Conservation (phyloP, 176 grass and related monocot species). For the Saccharum officinarum region DNA sequence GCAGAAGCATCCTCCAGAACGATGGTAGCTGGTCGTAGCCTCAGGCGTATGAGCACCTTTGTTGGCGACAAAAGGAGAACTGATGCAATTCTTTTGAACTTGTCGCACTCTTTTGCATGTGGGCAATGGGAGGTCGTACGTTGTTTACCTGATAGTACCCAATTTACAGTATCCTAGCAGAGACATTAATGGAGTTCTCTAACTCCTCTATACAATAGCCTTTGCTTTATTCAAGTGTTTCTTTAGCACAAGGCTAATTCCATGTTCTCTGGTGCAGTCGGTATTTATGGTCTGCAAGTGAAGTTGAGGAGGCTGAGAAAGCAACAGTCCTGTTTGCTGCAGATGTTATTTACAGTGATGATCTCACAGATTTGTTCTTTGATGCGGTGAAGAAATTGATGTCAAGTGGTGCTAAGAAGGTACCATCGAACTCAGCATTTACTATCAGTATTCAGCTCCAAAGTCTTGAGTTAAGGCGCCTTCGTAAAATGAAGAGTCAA, state of each 20-base stretch:
- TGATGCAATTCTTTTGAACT: no score
- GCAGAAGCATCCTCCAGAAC: no score
- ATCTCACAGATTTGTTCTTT: slow-evolving; percentile 80
- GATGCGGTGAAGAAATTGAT: slow-evolving; percentile 54
- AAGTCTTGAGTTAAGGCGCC: background rate
- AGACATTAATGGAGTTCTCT: background rate
- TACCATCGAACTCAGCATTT: background rate
- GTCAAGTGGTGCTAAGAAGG: slow-evolving; percentile 62
- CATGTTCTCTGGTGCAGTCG: slow-evolving; percentile 29
- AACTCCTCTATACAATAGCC: background rate
- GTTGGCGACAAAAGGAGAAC: no score
- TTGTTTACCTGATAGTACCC: no score
- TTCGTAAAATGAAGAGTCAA: background rate
- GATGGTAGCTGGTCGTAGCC: no score
- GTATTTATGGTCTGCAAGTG: slow-evolving; percentile 54
- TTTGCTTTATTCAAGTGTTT: background rate
- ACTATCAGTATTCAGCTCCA: background rate
- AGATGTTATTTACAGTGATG: slow-evolving; percentile 87
- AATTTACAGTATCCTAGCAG: no score
- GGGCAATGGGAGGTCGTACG: no score
- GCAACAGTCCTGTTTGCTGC: slow-evolving; percentile 68
- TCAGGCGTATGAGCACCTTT: no score
- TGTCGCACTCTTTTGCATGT: no score
- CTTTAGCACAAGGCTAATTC: background rate
- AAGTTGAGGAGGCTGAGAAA: slow-evolving; percentile 71